Evolutionary conservation across 2,329 filamentous ascomycete species (phyloP).

Genomic region (Fusarium algeriense): DNA sequence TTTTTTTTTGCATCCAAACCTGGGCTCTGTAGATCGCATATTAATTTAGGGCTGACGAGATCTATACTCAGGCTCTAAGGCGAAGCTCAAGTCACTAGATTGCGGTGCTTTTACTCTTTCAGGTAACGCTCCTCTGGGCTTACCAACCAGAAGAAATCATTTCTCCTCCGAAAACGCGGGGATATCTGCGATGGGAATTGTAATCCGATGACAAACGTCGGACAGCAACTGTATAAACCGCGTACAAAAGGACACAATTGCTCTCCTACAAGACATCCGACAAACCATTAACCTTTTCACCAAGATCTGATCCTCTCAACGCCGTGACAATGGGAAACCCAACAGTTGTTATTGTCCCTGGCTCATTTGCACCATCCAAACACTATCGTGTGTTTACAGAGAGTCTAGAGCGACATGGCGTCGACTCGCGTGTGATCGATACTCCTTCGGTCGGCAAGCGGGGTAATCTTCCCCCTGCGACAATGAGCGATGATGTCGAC

Average conservation of each 20-base stretch:
- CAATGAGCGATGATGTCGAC: slow-evolving; percentile 23
- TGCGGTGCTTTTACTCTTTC: neutral
- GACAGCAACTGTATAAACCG: neutral
- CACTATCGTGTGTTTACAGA: slow-evolving; percentile 17
- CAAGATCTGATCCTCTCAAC: no score
- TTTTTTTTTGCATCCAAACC: neutral
- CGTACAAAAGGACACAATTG: neutral
- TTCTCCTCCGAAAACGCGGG: neutral
- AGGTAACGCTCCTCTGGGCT: neutral
- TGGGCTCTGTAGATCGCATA: neutral
- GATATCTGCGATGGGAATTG: neutral
- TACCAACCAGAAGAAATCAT: neutral
- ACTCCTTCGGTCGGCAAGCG: slow-evolving; percentile 21
- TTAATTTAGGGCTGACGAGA: slow-evolving; percentile 1
- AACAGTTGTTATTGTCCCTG: slow-evolving; percentile 16
- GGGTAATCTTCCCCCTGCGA: neutral
- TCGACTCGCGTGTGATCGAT: slow-evolving; percentile 3
- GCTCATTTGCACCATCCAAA: slow-evolving; percentile 16
- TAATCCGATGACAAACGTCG: neutral
- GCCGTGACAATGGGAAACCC: neutral
- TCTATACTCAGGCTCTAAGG: neutral
- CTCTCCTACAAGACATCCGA: accelerated
- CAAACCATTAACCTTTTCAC: no score
- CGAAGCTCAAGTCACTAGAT: neutral
- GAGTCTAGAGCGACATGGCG: neutral